phyloP scores from a whole-genome alignment of 2,329 filamentous ascomycete species.

The Phaeosphaeria sp. region DNA sequence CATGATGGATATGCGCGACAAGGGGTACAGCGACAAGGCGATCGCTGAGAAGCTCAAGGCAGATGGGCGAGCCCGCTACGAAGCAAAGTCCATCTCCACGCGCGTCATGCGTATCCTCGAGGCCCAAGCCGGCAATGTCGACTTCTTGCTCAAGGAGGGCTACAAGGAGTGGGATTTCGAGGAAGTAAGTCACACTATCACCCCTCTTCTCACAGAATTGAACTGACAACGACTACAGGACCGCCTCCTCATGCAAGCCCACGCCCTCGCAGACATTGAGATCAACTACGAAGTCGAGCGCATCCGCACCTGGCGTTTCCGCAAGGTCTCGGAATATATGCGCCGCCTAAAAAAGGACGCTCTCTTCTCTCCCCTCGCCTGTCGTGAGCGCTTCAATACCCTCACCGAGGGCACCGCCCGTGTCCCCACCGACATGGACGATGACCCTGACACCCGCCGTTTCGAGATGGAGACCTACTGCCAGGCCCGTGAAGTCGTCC shows the following conservation, averaged over 20 bases:
- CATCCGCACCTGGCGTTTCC: conserved; percentile 54
- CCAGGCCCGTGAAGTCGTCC: conserved; percentile 22
- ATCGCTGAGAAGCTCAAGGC: conserved; percentile 52
- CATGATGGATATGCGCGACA: conserved; percentile 52
- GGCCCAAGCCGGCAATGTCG: conserved; percentile 51
- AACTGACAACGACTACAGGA: conserved; percentile 48
- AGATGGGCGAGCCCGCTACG: conserved; percentile 53
- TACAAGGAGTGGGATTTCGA: conserved; percentile 58
- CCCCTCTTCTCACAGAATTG: background rate
- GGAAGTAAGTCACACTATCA: conserved; percentile 49
- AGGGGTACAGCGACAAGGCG: conserved; percentile 53
- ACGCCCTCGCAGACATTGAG: conserved; percentile 52
- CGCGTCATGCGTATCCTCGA: conserved; percentile 56
- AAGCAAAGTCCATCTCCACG: conserved; percentile 56
- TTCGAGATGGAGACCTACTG: conserved; percentile 35
- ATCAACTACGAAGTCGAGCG: conserved; percentile 50
- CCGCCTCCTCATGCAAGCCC: conserved; percentile 50
- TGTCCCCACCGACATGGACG: conserved; percentile 53
- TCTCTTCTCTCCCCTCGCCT: conserved; percentile 57
- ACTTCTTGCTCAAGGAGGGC: conserved; percentile 55
- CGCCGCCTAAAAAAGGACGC: conserved; percentile 47
- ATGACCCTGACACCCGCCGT: conserved; percentile 48
- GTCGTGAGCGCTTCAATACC: conserved; percentile 51
- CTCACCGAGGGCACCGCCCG: conserved; percentile 53
- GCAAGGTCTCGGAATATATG: conserved; percentile 52